Base-by-base conservation (phyloP, 345 rosid species). In the Cardiospermum halicacabum region DNA sequence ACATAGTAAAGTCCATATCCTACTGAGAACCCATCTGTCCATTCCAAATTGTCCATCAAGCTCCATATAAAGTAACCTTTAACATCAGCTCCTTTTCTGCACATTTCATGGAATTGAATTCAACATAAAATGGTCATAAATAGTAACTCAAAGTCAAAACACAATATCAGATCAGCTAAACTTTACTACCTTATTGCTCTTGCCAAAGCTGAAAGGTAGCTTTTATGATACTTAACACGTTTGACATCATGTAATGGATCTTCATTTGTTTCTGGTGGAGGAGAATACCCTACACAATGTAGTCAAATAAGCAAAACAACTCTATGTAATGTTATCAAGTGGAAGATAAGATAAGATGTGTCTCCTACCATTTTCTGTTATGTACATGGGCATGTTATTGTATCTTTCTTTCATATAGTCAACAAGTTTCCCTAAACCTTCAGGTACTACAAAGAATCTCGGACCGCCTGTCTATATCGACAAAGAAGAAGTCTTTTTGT, bases 11-110 rank as follows among this genome's bases (percentile, higher is more conserved):
- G 45, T 24, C 83, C 80, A n/a, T 27, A 79, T 30, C 39, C 24
- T 21, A n/a, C 26, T 0, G 60, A 42, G 39, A 70, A 79, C 3
- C 83, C 83, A 5, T 70, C 60, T 22, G 31, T 24, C 80, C 83
- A 79, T 48, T 79, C 78, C 7, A 79, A 66, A 63, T 73, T 79
- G 72, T 79, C 83, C 50, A 79, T 64, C 65, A 77, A 69, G 67
- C 75, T 74, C 84, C 81, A 74, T 24, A 74, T 40, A 25, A 77
- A 77, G 62, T 77, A 82, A 19, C 81, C 84, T 3, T 77, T 51
- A 11, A 79, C 84, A 70, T 80, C 69, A 27, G 84, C 81, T 24
- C 81, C 84, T 16, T 72, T 65, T 71, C 84, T 80, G 9, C 55
- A 4, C 42, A 45, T n/a, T 13, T 1, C 24, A 4, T n/a, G n/a